phyloP scores from a whole-genome alignment of 257 asterid species.

The Jaltomata sinuosa region DNA sequence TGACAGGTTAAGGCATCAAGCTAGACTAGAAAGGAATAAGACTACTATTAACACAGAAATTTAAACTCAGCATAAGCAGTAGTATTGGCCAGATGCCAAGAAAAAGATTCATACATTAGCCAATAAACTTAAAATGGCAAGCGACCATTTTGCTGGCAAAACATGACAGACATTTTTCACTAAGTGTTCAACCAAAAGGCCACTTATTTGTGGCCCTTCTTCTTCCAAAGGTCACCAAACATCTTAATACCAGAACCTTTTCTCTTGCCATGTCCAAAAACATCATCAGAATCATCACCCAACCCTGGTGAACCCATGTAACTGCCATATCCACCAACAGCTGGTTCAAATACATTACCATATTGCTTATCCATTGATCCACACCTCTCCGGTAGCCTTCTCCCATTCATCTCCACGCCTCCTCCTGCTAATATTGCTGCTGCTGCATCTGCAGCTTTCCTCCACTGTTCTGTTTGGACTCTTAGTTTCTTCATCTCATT shows the following conservation, averaged over 20 bases:
- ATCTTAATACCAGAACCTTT: constrained; percentile 62
- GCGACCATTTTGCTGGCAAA: constrained; percentile 21
- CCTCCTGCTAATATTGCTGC: constrained; percentile 72
- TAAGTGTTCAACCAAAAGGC: no score
- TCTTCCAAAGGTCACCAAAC: constrained; percentile 93
- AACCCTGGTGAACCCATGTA: constrained; percentile 59
- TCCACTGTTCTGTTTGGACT: constrained; percentile 92
- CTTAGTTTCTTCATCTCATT: constrained; percentile 77
- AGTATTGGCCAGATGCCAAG: background rate
- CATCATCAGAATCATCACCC: constrained; percentile 42
- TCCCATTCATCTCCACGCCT: constrained; percentile 50
- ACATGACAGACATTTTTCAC: no score
- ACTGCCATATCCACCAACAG: constrained; percentile 25
- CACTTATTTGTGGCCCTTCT: constrained; percentile 55
- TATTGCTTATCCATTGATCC: constrained; percentile 85
- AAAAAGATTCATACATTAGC: background rate
- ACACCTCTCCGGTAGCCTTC: constrained; percentile 76
- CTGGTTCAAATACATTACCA: constrained; percentile 33
- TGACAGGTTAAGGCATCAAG: background rate
- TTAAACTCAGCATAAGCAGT: background rate
- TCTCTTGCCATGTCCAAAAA: constrained; percentile 60
- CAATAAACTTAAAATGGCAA: constrained; percentile 21
- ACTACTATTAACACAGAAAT: background rate
- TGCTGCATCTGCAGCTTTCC: constrained; percentile 97
- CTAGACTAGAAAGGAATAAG: background rate